A percentile compares a stretch with the other conserved stretches of the same genome.
phyloP scores from a whole-genome alignment of 768 basidiomycete species.

The Russula lepida region DNA sequence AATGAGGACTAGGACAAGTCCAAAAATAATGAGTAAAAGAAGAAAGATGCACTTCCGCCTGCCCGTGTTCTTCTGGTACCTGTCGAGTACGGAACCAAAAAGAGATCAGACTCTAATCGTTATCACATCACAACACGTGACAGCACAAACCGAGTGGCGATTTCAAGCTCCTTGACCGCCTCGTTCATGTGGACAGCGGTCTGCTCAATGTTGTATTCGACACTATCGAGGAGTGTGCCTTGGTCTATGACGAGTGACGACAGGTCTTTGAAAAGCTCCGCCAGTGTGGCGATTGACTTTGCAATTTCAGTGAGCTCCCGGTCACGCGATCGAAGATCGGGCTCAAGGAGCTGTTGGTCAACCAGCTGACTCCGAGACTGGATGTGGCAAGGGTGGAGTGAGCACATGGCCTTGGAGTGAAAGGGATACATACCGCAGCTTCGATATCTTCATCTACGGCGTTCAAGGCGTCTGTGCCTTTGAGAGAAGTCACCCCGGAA shows the following conservation, averaged over 20 bases:
- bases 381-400: constrained; percentile 17
- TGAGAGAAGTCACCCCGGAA: constrained; percentile 75
- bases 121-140: constrained; percentile 12
- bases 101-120: constrained; percentile 10
- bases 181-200: constrained; percentile 74
- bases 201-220: constrained; percentile 97
- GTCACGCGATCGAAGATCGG: constrained; percentile 41
- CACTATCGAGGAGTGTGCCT: constrained; percentile 90
- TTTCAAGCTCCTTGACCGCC: constrained; percentile 75
- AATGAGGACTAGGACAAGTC: constrained; percentile 78
- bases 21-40: constrained; percentile 81
- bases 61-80: constrained; percentile 92
- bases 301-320: constrained; percentile 85
- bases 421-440: constrained; percentile 50
- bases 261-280: constrained; percentile 94
- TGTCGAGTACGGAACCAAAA: constrained; percentile 26
- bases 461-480: constrained; percentile 72
- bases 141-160: constrained; percentile 65
- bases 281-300: constrained; percentile 81
- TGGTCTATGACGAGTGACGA: constrained; percentile 93
- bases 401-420: constrained; percentile 4
- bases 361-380: constrained; percentile 31
- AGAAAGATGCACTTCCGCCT: constrained; percentile 90
- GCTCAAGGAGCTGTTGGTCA: constrained; percentile 29
- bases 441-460: constrained; percentile 88